Evolutionary conservation across 306 rosid genomes (phyloP).

Genomic region (Mimosa bimucronata): DNA sequence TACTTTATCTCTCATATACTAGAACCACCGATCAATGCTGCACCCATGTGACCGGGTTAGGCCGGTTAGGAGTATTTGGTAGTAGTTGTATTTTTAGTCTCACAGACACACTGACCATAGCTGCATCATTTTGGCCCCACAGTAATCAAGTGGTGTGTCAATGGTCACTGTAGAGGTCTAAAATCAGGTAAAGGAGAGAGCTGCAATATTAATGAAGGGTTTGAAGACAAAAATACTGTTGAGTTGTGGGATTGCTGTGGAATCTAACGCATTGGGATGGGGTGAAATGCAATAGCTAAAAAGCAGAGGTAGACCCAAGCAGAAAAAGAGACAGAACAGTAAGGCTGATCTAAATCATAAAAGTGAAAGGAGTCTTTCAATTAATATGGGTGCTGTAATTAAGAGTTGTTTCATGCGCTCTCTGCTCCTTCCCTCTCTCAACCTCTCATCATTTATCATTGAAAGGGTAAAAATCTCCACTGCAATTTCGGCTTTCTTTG

Average conservation of each 20-base stretch:
- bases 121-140: neutral
- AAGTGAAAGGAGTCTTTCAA: conserved; percentile 14
- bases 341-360: too few relatives aligned
- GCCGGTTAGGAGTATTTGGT: neutral
- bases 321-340: neutral
- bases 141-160: neutral
- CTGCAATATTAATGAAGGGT: neutral
- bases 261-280: neutral
- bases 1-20: neutral
- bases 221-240: neutral
- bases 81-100: neutral
- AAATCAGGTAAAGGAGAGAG: neutral
- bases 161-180: neutral
- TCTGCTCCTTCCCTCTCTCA: neutral
- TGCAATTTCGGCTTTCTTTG: neutral
- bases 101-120: too few relatives aligned
- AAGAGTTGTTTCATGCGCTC: conserved; percentile 34
- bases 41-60: neutral
- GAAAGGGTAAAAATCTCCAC: neutral
- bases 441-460: neutral
- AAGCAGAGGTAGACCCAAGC: conserved; percentile 6
- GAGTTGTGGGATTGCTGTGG: neutral
- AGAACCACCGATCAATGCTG: neutral
- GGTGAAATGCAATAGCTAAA: neutral
- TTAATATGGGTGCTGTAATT: neutral